Evolutionary conservation across 2,329 filamentous ascomycete species (phyloP).

Genomic region (Emydomyces testavorans): DNA sequence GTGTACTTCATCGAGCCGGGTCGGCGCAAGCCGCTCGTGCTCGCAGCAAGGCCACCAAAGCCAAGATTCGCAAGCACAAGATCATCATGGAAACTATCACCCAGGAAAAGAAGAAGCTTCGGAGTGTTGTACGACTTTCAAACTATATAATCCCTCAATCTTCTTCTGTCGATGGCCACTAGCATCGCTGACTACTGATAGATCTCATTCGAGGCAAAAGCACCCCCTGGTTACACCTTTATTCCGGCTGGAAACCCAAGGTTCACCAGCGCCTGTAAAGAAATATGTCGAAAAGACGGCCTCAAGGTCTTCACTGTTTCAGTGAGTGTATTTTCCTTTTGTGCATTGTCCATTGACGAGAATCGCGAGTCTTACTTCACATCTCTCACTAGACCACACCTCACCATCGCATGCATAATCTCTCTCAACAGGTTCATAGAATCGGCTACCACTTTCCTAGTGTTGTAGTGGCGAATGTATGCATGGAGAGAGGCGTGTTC

Average conservation of each 20-base stretch:
- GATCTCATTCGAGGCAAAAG: conserved; percentile 45
- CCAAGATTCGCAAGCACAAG: conserved; percentile 40
- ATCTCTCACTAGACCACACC: conserved; percentile 36
- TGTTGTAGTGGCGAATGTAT: conserved; percentile 47
- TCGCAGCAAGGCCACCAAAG: conserved; percentile 25
- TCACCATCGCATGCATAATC: conserved; percentile 39
- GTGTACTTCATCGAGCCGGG: conserved; percentile 27
- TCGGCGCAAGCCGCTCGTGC: conserved; percentile 27
- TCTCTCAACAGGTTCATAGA: conserved; percentile 50
- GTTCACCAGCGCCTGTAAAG: conserved; percentile 49
- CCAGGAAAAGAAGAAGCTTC: conserved; percentile 50
- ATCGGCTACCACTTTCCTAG: conserved; percentile 54
- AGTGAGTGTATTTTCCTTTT: conserved; percentile 35
- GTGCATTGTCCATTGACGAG: not conserved
- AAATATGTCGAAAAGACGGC: conserved; percentile 45
- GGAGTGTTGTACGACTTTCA: conserved; percentile 36
- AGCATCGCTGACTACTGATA: conserved; percentile 30
- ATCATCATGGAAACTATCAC: conserved; percentile 48
- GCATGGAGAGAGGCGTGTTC: conserved; percentile 38
- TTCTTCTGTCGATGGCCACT: conserved; percentile 4
- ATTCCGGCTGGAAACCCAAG: conserved; percentile 50
- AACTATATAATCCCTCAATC: not conserved
- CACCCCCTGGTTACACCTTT: conserved; percentile 50
- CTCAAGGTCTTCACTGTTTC: conserved; percentile 49
- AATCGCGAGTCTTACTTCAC: conserved; percentile 11